Evolutionary conservation across 257 asterid species (phyloP).

Genomic region (Vinca minor): DNA sequence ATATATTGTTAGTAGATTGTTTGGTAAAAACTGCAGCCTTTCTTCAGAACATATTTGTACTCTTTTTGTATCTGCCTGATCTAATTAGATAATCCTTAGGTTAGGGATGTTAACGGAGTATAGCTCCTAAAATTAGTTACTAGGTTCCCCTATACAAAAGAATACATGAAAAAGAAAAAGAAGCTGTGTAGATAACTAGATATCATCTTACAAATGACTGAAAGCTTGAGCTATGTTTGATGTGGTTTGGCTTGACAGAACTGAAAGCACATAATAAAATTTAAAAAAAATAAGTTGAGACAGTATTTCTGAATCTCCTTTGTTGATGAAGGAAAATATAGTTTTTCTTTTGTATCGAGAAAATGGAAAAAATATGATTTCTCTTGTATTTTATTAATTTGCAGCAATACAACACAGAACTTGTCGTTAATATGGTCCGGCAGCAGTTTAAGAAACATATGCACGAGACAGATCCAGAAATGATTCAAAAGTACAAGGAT

Average conservation of each 20-base stretch:
- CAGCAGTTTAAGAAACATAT: slow-evolving; percentile 73
- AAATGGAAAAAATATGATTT: not conserved
- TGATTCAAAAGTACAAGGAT: slow-evolving; percentile 74
- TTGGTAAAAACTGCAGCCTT: not conserved
- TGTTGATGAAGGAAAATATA: not conserved
- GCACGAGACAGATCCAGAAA: slow-evolving; percentile 86
- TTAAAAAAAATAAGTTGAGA: not conserved
- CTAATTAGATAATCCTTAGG: no score
- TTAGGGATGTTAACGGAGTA: not conserved
- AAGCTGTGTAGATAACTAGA: not conserved
- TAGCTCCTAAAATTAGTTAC: not conserved
- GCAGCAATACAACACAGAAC: slow-evolving; percentile 78
- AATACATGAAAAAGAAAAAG: not conserved
- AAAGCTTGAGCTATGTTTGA: not conserved
- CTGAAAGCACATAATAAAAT: not conserved
- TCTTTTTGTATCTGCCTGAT: no score
- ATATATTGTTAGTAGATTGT: not conserved
- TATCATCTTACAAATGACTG: not conserved
- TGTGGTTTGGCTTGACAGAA: not conserved
- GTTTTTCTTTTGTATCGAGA: not conserved
- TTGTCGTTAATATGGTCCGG: slow-evolving; percentile 66
- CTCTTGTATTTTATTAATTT: slow-evolving; percentile 9
- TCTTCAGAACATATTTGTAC: not conserved
- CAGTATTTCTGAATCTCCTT: not conserved
- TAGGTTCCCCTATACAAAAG: not conserved